Percentiles rank a stretch among this genome's conserved stretches.
Conservation (phyloP, 768 basidiomycete genomes). For the Amanita pallidorosea region DNA sequence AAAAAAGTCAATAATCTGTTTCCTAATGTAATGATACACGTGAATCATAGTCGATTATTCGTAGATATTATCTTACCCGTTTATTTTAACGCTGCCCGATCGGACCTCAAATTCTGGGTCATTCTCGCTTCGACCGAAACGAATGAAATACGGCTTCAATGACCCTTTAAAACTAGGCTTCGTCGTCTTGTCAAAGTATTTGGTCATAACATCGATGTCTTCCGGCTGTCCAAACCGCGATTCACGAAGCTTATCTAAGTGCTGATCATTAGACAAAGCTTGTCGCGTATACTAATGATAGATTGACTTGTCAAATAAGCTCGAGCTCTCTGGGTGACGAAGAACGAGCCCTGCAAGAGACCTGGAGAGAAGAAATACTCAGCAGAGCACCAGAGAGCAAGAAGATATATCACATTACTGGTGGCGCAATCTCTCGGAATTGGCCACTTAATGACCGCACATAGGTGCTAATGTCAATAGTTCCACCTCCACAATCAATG, state of each 20-base stretch:
- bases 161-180: constrained; percentile 27
- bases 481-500: neutral
- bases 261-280: neutral
- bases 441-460: neutral
- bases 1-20: neutral
- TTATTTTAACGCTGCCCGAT: constrained; percentile 22
- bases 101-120: constrained; percentile 28
- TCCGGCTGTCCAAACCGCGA: neutral
- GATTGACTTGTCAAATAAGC: neutral
- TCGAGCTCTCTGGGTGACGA: neutral
- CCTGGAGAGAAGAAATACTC: constrained; percentile 13
- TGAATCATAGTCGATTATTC: neutral
- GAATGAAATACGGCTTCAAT: constrained; percentile 30
- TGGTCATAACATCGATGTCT: neutral
- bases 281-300: neutral
- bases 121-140: constrained; percentile 33
- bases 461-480: neutral
- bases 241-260: neutral
- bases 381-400: too few relatives aligned
- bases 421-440: neutral
- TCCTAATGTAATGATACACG: neutral
- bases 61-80: neutral
- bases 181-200: constrained; percentile 34
- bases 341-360: constrained; percentile 2
- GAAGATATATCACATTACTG: neutral